A percentile compares a stretch with the other conserved stretches of the same genome.
phyloP scores from a whole-genome alignment of 805 yeast genomes.

The Henningerozyma blattae region DNA sequence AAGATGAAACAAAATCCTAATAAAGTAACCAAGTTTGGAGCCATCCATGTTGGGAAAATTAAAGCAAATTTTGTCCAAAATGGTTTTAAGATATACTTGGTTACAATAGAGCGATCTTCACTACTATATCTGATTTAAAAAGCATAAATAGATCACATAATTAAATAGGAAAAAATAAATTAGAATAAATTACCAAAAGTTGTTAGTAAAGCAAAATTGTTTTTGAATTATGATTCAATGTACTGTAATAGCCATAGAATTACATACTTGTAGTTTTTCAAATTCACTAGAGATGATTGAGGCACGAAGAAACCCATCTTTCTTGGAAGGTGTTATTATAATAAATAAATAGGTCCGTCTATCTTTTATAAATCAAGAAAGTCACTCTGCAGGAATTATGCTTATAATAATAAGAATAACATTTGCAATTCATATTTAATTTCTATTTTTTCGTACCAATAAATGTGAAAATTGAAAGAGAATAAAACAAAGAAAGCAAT shows the following conservation, averaged over 20 bases:
- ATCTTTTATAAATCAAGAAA: no score
- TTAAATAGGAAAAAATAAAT: not conserved
- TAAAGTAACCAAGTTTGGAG: conserved; percentile 84
- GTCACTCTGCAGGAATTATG: no score
- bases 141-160: no score
- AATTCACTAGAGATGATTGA: conserved; percentile 34
- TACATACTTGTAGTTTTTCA: conserved; percentile 39
- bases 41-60: conserved; percentile 76
- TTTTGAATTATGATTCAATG: not conserved
- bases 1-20: conserved; percentile 65
- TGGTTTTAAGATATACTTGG: conserved; percentile 68
- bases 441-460: no score
- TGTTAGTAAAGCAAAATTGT: not conserved
- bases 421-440: no score
- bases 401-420: no score
- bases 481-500: no score
- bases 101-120: conserved; percentile 71
- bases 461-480: no score
- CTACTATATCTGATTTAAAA: conserved; percentile 57
- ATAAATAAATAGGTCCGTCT: no score
- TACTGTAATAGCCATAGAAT: not conserved
- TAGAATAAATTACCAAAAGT: not conserved
- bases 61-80: conserved; percentile 69
- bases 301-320: conserved; percentile 62
- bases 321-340: no score